Percentiles rank a stretch among this genome's conserved stretches.
Conservation (phyloP, 345 rosid species). For the Syzygium jambos region DNA sequence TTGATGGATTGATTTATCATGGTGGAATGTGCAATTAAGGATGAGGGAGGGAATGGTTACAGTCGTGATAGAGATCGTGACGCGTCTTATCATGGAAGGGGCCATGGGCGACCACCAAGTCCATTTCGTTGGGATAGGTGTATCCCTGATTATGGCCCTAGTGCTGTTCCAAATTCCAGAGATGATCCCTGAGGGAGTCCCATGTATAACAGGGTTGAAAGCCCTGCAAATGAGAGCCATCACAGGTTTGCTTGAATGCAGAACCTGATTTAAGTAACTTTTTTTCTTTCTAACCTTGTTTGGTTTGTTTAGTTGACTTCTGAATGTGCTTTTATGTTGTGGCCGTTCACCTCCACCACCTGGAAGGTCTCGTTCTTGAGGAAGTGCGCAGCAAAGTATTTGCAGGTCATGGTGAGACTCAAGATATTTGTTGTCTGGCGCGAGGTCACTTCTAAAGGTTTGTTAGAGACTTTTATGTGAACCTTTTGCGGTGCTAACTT, state of each 20-base stretch:
- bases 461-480: not conserved
- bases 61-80: constrained; percentile 62
- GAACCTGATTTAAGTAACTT: not conserved
- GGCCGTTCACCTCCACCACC: constrained; percentile 34
- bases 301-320: not conserved
- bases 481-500: not conserved
- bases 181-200: constrained; percentile 39
- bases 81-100: constrained; percentile 56
- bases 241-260: constrained; percentile 16
- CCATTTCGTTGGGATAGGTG: constrained; percentile 72
- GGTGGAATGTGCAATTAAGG: constrained; percentile 81
- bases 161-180: constrained; percentile 43
- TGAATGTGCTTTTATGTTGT: not conserved
- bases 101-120: constrained; percentile 64
- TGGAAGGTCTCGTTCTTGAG: constrained; percentile 17
- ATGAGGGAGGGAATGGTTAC: constrained; percentile 51
- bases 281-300: not conserved
- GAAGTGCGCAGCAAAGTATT: not conserved
- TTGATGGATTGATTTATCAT: constrained; percentile 76
- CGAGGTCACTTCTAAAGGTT: not conserved
- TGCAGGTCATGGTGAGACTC: not conserved
- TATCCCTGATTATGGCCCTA: constrained; percentile 85
- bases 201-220: constrained; percentile 41
- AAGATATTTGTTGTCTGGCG: not conserved
- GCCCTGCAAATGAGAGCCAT: constrained; percentile 41